phyloP scores from a whole-genome alignment of 2,329 filamentous ascomycete genomes.

The Corynespora cassiicola region DNA sequence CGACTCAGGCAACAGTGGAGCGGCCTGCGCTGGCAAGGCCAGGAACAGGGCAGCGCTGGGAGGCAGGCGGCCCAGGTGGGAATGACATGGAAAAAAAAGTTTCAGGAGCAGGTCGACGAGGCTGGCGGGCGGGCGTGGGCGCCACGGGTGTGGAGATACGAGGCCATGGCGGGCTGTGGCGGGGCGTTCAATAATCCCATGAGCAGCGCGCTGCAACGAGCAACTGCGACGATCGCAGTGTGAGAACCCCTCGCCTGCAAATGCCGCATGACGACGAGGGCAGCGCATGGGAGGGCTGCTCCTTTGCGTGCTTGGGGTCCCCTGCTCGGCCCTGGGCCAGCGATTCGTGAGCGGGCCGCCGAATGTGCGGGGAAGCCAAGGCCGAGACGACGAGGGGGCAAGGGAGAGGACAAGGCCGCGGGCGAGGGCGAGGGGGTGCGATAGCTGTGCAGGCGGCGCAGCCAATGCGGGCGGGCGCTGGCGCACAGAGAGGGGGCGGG shows the following conservation, averaged over 20 bases:
- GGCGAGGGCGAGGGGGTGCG: too few species aligned
- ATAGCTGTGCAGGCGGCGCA: neutral
- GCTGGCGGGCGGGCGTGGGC: neutral
- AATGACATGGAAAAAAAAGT: too few species aligned
- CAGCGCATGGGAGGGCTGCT: slow-evolving; percentile 1
- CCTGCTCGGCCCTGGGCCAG: slow-evolving; percentile 1
- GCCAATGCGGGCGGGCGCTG: neutral
- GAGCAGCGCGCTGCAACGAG: neutral
- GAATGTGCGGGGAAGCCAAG: slow-evolving; percentile 7
- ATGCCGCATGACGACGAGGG: slow-evolving; percentile 3
- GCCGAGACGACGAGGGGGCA: too few species aligned
- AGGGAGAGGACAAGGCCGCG: too few species aligned
- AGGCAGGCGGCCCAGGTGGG: too few species aligned
- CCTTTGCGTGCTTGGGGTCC: slow-evolving; percentile 5
- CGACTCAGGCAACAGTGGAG: too few species aligned
- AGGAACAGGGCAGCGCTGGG: neutral
- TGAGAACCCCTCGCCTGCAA: neutral
- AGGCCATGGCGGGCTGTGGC: slow-evolving; percentile 12
- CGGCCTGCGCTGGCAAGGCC: too few species aligned
- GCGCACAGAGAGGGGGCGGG: neutral
- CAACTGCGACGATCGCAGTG: neutral
- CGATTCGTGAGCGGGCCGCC: slow-evolving; percentile 10
- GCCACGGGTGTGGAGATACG: slow-evolving; percentile 7
- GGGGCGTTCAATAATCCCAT: slow-evolving; percentile 2
- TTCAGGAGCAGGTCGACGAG: too few species aligned